Conservation (phyloP, 2,329 filamentous ascomycete species). For the Aspergillus fijiensis region DNA sequence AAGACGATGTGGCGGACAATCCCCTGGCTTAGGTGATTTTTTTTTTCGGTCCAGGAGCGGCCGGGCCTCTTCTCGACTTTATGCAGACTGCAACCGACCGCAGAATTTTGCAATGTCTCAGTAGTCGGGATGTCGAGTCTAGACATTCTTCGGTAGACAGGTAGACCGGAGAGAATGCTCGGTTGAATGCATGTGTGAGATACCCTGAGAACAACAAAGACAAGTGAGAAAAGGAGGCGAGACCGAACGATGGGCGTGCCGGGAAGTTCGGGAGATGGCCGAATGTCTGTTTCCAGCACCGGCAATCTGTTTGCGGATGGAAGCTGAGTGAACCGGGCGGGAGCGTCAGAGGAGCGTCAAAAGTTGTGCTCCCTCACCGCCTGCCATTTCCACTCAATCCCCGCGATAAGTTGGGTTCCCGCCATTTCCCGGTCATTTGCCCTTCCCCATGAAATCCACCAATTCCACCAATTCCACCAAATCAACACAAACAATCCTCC, state of each 20-base stretch:
- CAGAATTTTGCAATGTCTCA: neutral
- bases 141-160: neutral
- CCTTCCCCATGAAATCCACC: too few relatives aligned
- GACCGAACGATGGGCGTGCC: conserved; percentile 1
- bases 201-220: neutral
- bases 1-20: conserved; percentile 7
- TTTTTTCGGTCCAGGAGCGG: neutral
- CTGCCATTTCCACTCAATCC: neutral
- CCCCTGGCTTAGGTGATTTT: neutral
- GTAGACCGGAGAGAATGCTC: conserved; percentile 4
- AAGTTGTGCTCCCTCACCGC: conserved; percentile 2
- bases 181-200: neutral
- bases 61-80: neutral
- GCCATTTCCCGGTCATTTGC: too few relatives aligned
- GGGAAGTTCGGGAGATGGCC: conserved; percentile 2
- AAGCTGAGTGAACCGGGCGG: neutral
- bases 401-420: neutral
- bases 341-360: neutral
- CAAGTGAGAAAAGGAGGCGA: neutral
- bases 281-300: neutral
- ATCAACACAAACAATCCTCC: neutral
- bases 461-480: neutral
- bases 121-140: neutral
- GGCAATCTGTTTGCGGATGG: neutral
- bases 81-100: neutral